These are phyloP conservation scores for Dalechampia spathulata DNA, from an alignment of 441 rosid species.

Conservation along the genomic window DNA sequence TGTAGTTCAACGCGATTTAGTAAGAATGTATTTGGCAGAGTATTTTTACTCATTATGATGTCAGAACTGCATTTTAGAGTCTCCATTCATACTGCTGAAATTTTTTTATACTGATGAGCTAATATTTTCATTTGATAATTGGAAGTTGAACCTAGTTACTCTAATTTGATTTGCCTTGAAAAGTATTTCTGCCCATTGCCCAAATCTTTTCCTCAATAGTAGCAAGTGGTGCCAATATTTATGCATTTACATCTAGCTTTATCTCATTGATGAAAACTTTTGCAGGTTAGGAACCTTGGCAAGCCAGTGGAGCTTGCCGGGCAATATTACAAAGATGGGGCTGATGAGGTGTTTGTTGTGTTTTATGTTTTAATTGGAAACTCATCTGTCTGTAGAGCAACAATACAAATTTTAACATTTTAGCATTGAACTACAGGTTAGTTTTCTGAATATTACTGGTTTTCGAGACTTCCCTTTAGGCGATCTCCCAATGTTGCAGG, in stretches of 20 bases:
- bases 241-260: conserved; percentile 2
- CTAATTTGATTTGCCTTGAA: background rate
- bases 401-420: conserved; percentile 4
- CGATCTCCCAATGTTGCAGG: conserved; percentile 97
- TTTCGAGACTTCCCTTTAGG: conserved; percentile 95
- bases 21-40: background rate
- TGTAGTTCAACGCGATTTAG: background rate
- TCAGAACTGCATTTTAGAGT: too few relatives aligned
- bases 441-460: conserved; percentile 88
- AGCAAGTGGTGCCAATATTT: background rate
- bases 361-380: background rate
- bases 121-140: background rate
- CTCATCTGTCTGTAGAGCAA: background rate
- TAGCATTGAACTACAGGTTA: conserved; percentile 49
- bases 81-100: too few relatives aligned
- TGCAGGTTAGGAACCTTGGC: conserved; percentile 95
- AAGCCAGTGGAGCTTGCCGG: conserved; percentile 93
- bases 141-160: too few relatives aligned
- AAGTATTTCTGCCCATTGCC: background rate
- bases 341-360: conserved; percentile 72
- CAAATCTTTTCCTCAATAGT: background rate
- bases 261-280: conserved; percentile 10
- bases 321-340: conserved; percentile 87
- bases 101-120: background rate
- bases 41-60: background rate